These are phyloP conservation scores for Poa pratensis DNA, from an alignment of 176 grass and related monocot genomes.

Conservation along the genomic window DNA sequence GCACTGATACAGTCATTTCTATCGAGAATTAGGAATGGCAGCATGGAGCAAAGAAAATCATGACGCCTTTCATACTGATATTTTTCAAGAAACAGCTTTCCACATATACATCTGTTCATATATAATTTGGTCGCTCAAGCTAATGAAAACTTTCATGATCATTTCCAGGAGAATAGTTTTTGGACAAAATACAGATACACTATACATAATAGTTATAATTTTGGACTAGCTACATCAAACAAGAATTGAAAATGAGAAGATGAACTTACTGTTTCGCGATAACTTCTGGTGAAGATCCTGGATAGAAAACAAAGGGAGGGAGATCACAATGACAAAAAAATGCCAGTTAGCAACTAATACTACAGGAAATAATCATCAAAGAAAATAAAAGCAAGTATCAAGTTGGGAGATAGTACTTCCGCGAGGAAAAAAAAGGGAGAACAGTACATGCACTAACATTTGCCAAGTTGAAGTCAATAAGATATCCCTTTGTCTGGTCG, in stretches of 20 bases:
- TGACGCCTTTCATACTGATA: background rate
- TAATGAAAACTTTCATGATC: constrained; percentile 18
- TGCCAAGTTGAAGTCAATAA: constrained; percentile 98
- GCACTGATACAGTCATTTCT: constrained; percentile 22
- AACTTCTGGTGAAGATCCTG: constrained; percentile 90
- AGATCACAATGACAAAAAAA: constrained; percentile 3
- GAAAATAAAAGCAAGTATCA: constrained; percentile 27
- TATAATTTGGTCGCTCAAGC: constrained; percentile 6
- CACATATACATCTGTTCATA: constrained; percentile 10
- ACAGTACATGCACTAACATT: constrained; percentile 58
- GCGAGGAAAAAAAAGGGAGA: background rate
- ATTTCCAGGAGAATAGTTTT: constrained; percentile 6
- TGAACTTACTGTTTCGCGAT: constrained; percentile 63
- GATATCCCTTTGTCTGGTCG: constrained; percentile 67
- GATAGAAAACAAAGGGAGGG: constrained; percentile 29
- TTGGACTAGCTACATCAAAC: background rate
- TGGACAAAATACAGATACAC: background rate
- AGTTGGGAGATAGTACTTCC: background rate
- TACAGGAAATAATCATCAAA: constrained; percentile 30
- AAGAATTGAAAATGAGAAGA: constrained; percentile 27
- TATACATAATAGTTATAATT: background rate
- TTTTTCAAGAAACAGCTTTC: background rate
- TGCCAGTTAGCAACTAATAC: constrained; percentile 35
- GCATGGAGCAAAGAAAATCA: background rate
- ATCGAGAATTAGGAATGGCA: constrained; percentile 4